phyloP scores from a whole-genome alignment of 2,329 filamentous ascomycete genomes.

The Colletotrichum tropicale region DNA sequence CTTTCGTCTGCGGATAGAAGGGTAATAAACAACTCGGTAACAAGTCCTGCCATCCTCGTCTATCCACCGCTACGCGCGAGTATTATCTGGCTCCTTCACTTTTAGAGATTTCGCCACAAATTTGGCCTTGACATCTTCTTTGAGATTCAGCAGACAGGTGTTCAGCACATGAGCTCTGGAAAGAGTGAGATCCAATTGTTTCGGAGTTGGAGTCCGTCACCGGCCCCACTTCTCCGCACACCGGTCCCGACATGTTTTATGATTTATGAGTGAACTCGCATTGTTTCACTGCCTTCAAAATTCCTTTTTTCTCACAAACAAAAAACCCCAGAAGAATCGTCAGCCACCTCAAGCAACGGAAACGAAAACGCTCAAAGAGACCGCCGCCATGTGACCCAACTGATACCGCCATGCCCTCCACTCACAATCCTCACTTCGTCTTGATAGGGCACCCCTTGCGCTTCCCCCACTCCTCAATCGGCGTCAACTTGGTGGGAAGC shows the following conservation, averaged over 20 bases:
- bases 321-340: fast-evolving
- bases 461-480: background rate
- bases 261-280: background rate
- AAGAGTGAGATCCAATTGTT: background rate
- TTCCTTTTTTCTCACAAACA: background rate
- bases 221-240: background rate
- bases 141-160: no score
- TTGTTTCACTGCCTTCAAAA: background rate
- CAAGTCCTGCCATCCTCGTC: no score
- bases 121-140: no score
- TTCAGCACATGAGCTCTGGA: background rate
- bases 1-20: no score
- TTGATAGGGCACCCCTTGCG: background rate
- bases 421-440: background rate
- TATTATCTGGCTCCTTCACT: no score
- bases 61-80: no score
- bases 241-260: background rate
- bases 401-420: background rate
- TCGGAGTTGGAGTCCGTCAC: background rate
- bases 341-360: background rate
- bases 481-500: slow-evolving; percentile 14
- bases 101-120: no score
- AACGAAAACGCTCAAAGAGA: background rate
- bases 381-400: background rate
- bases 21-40: no score